Conservation (phyloP, 2,329 filamentous ascomycete genomes). For the Trichoderma afroharzianum region DNA sequence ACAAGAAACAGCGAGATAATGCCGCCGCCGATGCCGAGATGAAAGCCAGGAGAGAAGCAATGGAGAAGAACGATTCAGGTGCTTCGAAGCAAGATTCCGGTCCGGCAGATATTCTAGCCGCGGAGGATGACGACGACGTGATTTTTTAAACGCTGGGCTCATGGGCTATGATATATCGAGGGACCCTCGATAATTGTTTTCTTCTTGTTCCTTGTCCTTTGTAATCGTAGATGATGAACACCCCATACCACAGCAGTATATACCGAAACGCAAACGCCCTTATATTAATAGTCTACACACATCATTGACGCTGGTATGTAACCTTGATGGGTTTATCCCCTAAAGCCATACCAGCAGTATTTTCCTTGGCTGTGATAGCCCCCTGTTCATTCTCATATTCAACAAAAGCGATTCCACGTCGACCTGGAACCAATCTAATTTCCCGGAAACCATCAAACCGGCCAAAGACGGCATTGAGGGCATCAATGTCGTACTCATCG, state of each 20-base stretch:
- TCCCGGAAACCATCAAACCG: slow-evolving; percentile 94
- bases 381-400: slow-evolving; percentile 90
- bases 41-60: slow-evolving; percentile 63
- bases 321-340: slow-evolving; percentile 81
- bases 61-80: slow-evolving; percentile 35
- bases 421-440: slow-evolving; percentile 80
- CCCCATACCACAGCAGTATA: background rate
- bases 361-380: slow-evolving; percentile 91
- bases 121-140: slow-evolving; percentile 76
- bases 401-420: slow-evolving; percentile 88
- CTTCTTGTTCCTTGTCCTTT: background rate
- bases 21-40: slow-evolving; percentile 71
- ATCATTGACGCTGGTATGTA: slow-evolving; percentile 87
- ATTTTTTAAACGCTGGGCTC: slow-evolving; percentile 63
- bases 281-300: background rate
- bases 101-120: slow-evolving; percentile 65
- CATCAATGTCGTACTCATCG: slow-evolving; percentile 78
- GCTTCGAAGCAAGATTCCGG: slow-evolving; percentile 35
- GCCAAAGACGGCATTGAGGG: slow-evolving; percentile 74
- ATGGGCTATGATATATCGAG: background rate
- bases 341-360: slow-evolving; percentile 78
- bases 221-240: slow-evolving; percentile 3
- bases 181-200: slow-evolving; percentile 10
- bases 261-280: background rate
- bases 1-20: slow-evolving; percentile 76